Percentiles rank a stretch among this genome's conserved stretches.
Evolutionary conservation across 192 early-diverging fungal genomes (phyloP).

Genomic region (Paraglomus brasilianum): DNA sequence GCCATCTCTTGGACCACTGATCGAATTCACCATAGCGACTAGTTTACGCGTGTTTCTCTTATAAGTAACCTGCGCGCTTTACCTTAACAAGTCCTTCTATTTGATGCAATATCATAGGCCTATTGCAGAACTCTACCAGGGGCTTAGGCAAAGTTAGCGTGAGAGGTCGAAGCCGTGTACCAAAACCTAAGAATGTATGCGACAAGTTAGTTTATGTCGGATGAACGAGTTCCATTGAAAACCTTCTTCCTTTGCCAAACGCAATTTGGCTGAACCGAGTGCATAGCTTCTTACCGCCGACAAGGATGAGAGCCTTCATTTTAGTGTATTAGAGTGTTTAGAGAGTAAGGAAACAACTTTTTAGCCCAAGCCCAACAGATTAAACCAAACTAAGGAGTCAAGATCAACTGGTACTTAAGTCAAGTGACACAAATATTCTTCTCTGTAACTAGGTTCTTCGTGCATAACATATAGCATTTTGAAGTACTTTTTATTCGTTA

Average conservation of each 20-base stretch:
- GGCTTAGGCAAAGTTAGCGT: constrained; percentile 97
- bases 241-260: not conserved
- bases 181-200: constrained; percentile 68
- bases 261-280: not conserved
- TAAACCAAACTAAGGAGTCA: too few relatives aligned
- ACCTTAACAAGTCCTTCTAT: constrained; percentile 97
- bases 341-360: too few relatives aligned
- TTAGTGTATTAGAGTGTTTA: too few relatives aligned
- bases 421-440: too few relatives aligned
- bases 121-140: constrained; percentile 99
- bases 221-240: not conserved
- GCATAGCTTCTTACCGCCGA: constrained; percentile 58
- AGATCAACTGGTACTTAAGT: too few relatives aligned
- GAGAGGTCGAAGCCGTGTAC: constrained; percentile 96
- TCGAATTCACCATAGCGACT: too few relatives aligned
- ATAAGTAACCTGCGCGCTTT: too few relatives aligned
- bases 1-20: not conserved
- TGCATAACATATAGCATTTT: too few relatives aligned
- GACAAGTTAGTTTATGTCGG: not conserved
- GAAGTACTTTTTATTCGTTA: too few relatives aligned
- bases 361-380: too few relatives aligned
- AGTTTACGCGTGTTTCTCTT: too few relatives aligned
- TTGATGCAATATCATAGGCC: constrained; percentile 98
- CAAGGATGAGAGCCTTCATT: constrained; percentile 87
- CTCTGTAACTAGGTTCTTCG: too few relatives aligned